A percentile compares a stretch with the other conserved stretches of the same genome.
phyloP scores from a whole-genome alignment of 2,329 filamentous ascomycete genomes.

The Diaporthe vexans region DNA sequence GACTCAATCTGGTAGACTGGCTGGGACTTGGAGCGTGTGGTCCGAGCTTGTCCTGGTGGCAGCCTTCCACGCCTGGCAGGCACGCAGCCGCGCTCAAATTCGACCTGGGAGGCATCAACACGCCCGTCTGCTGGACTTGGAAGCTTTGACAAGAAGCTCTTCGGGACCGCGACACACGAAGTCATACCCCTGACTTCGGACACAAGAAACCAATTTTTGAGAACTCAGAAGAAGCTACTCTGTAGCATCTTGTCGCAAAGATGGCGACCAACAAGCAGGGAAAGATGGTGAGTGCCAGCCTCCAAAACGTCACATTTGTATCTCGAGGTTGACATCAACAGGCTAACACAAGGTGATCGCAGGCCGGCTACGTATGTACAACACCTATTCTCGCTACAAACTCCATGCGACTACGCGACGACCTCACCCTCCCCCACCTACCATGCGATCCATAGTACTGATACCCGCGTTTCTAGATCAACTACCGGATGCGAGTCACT shows the following conservation, averaged over 20 bases:
- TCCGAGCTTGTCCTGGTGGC: constrained; percentile 41
- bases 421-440: neutral
- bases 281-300: constrained; percentile 88
- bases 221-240: constrained; percentile 56
- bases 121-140: constrained; percentile 57
- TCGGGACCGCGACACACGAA: constrained; percentile 56
- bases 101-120: constrained; percentile 39
- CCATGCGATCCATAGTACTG: constrained; percentile 43
- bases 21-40: constrained; percentile 41
- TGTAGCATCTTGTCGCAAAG: constrained; percentile 60
- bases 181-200: constrained; percentile 52
- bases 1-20: too few species aligned
- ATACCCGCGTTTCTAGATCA: constrained; percentile 76
- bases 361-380: constrained; percentile 79
- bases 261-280: constrained; percentile 91
- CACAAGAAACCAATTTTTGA: constrained; percentile 60
- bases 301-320: constrained; percentile 50
- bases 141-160: constrained; percentile 54
- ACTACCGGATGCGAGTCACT: constrained; percentile 98
- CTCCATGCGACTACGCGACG: neutral
- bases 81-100: constrained; percentile 42
- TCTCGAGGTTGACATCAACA: constrained; percentile 64
- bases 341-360: constrained; percentile 70
- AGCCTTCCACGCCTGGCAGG: constrained; percentile 32
- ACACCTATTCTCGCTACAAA: constrained; percentile 38